A percentile compares a stretch with the other conserved stretches of the same genome.
These are phyloP conservation scores for Striga hermonthica DNA, from an alignment of 305 asterid species.

Conservation along the genomic window DNA sequence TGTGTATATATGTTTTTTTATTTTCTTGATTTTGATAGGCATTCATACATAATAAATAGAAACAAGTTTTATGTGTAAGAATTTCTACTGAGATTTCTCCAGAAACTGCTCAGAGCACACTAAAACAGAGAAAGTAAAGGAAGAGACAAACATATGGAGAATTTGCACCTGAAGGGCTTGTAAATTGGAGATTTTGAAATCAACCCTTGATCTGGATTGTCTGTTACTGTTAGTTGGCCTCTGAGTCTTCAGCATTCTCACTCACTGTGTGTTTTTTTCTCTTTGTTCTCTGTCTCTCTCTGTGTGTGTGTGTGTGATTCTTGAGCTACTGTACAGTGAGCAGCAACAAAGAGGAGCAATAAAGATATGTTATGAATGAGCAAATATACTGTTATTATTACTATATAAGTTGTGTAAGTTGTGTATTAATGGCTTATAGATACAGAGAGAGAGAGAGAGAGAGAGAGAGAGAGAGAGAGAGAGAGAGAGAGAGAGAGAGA, in stretches of 20 bases:
- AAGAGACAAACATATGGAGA: background rate
- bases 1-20: too few relatives aligned
- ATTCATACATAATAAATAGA: too few relatives aligned
- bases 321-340: constrained; percentile 32
- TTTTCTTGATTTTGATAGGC: too few relatives aligned
- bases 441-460: constrained; percentile 11
- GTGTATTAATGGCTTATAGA: constrained; percentile 39
- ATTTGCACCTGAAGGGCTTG: constrained; percentile 80
- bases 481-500: constrained; percentile 28
- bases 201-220: constrained; percentile 45
- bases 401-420: constrained; percentile 30
- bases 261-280: background rate
- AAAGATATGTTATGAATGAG: constrained; percentile 28
- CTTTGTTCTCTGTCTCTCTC: background rate
- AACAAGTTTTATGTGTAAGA: too few relatives aligned
- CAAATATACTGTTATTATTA: constrained; percentile 7
- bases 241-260: constrained; percentile 60
- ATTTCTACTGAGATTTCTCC: too few relatives aligned
- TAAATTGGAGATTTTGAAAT: constrained; percentile 83
- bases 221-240: constrained; percentile 38
- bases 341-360: constrained; percentile 2
- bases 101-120: too few relatives aligned
- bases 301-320: constrained; percentile 25
- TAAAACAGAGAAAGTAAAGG: constrained; percentile 2
- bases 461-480: constrained; percentile 28